Conservation (phyloP, 2,329 filamentous ascomycete species). For the Pseudogymnoascus sp. region DNA sequence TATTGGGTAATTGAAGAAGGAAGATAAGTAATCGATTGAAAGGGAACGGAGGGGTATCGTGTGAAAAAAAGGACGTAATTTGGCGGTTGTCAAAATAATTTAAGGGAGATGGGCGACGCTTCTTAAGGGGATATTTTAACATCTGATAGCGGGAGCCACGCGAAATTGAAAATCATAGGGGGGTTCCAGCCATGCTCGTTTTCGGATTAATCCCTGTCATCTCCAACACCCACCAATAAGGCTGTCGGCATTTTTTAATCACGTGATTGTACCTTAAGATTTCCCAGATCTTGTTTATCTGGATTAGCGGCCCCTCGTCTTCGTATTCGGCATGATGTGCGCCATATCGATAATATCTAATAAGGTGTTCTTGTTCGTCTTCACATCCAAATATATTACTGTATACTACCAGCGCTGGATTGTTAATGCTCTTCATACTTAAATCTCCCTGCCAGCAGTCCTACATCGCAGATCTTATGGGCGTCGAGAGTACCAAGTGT, state of each 20-base stretch:
- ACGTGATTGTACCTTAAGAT: background rate
- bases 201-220: conserved; percentile 5
- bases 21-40: background rate
- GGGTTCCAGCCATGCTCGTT: background rate
- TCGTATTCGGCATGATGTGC: conserved; percentile 5
- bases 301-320: background rate
- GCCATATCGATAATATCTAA: background rate
- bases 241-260: background rate
- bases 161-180: conserved; percentile 7
- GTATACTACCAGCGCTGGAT: background rate
- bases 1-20: background rate
- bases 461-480: background rate
- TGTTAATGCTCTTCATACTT: background rate
- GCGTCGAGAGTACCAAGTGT: background rate
- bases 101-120: background rate
- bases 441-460: background rate
- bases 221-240: conserved; percentile 1
- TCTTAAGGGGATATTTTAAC: conserved; percentile 8
- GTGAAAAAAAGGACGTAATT: conserved; percentile 5
- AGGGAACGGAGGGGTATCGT: background rate
- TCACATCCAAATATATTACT: background rate
- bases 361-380: background rate
- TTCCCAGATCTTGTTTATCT: conserved; percentile 1
- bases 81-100: conserved; percentile 7
- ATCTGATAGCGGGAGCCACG: conserved; percentile 7